Evolutionary conservation across 495 filamentous ascomycete species (phyloP).

Genomic region (Venustampulla echinocandica): DNA sequence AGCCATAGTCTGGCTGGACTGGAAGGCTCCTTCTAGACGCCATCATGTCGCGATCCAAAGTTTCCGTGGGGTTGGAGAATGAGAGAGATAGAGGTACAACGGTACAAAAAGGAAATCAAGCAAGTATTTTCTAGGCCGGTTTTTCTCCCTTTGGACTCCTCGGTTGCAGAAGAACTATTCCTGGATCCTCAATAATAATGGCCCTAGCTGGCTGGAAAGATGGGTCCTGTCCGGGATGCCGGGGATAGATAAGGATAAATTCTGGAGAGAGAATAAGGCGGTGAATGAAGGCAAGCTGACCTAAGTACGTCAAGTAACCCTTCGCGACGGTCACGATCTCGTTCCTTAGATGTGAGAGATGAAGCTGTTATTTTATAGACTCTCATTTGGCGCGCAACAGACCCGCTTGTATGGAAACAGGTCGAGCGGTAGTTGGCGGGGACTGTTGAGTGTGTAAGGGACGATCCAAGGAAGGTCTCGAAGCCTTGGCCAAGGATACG

Average conservation of each 20-base stretch:
- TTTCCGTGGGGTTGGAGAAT: slow-evolving; percentile 10
- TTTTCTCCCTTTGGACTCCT: slow-evolving; percentile 3
- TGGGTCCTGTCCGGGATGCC: slow-evolving; percentile 14
- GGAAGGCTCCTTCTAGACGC: slow-evolving; percentile 21
- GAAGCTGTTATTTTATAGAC: slow-evolving; percentile 16
- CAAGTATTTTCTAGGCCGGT: slow-evolving; percentile 9
- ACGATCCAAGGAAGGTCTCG: slow-evolving; percentile 1
- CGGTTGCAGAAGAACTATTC: slow-evolving; percentile 4
- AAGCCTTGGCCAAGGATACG: background rate
- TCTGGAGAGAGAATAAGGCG: slow-evolving; percentile 3
- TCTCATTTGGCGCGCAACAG: slow-evolving; percentile 8
- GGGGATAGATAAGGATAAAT: no score
- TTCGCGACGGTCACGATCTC: slow-evolving; percentile 1
- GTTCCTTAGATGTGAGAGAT: slow-evolving; percentile 11
- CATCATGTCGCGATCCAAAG: slow-evolving; percentile 19
- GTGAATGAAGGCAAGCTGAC: slow-evolving; percentile 15
- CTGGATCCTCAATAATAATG: slow-evolving; percentile 6
- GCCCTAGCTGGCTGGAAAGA: slow-evolving; percentile 6
- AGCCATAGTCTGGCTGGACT: slow-evolving; percentile 21
- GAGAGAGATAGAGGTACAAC: slow-evolving; percentile 13
- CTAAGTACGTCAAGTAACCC: slow-evolving; percentile 3
- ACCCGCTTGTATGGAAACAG: slow-evolving; percentile 8
- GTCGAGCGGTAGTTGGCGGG: slow-evolving; percentile 1
- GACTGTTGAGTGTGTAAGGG: background rate
- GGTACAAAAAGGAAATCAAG: slow-evolving; percentile 17